Evolutionary conservation across 805 yeast genomes (phyloP).

Genomic region (Ogataea wickerhamii): DNA sequence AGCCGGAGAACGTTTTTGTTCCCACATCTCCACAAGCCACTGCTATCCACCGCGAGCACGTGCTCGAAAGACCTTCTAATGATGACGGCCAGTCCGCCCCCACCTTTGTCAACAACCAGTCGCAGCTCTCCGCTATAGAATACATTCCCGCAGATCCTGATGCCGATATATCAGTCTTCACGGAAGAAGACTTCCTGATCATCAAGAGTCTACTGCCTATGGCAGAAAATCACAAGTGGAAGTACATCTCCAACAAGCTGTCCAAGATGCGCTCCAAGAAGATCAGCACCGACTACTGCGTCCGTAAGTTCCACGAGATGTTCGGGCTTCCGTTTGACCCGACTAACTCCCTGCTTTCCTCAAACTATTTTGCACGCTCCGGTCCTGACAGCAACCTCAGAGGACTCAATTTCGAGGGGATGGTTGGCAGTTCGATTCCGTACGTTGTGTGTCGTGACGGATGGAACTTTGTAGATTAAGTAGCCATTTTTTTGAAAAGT

Average conservation of each 20-base stretch:
- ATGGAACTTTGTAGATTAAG: conserved; percentile 26
- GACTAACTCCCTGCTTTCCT: conserved; percentile 21
- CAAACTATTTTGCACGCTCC: conserved; percentile 19
- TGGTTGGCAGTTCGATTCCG: conserved; percentile 32
- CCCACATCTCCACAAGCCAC: too few species aligned
- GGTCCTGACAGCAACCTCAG: conserved; percentile 6
- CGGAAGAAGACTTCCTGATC: conserved; percentile 30
- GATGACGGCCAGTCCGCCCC: too few species aligned
- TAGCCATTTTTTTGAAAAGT: too few species aligned
- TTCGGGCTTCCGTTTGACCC: conserved; percentile 30
- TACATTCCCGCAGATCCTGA: conserved; percentile 27
- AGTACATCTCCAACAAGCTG: conserved; percentile 28
- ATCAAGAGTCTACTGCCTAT: conserved; percentile 27
- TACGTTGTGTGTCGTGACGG: conserved; percentile 31
- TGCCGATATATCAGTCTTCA: conserved; percentile 23
- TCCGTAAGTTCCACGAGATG: conserved; percentile 32
- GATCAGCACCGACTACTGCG: conserved; percentile 29
- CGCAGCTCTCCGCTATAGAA: conserved; percentile 10
- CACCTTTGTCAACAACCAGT: conserved; percentile 16
- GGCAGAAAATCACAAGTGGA: conserved; percentile 35
- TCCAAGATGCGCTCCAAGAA: conserved; percentile 31
- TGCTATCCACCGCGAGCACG: too few species aligned
- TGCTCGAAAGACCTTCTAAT: too few species aligned
- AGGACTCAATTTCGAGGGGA: conserved; percentile 27
- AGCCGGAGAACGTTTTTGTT: too few species aligned